phyloP scores from a whole-genome alignment of 78 protist species.

The Capsaspora owczarzaki region DNA sequence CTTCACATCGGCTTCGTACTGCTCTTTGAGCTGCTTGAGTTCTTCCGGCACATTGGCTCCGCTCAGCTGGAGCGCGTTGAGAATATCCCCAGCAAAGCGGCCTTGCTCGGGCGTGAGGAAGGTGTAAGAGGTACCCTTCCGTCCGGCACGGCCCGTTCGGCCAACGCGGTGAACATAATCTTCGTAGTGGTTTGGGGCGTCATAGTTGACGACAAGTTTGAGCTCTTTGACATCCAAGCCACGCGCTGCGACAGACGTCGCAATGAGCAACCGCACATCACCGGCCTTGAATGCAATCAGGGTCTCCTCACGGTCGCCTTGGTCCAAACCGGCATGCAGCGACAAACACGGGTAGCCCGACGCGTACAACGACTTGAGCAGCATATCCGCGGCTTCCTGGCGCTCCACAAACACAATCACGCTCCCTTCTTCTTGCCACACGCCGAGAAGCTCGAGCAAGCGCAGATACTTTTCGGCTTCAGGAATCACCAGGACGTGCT shows the following conservation, averaged over 20 bases:
- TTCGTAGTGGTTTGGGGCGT: constrained; percentile 85
- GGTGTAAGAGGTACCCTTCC: constrained; percentile 82
- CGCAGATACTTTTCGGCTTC: constrained; percentile 27
- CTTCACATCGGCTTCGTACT: constrained; percentile 1
- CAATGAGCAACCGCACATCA: constrained; percentile 65
- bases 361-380: constrained; percentile 36
- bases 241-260: constrained; percentile 95
- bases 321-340: constrained; percentile 94
- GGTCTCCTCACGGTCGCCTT: constrained; percentile 84
- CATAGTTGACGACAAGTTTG: constrained; percentile 85
- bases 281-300: constrained; percentile 73
- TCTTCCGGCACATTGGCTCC: constrained; percentile 33
- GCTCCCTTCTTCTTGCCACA: constrained; percentile 43
- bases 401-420: constrained; percentile 82
- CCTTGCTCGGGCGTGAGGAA: constrained; percentile 74
- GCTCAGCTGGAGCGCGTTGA: constrained; percentile 45
- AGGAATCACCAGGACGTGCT: constrained; percentile 72
- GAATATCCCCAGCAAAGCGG: constrained; percentile 44
- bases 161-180: constrained; percentile 97
- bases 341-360: constrained; percentile 56
- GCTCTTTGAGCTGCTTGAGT: constrained; percentile 16
- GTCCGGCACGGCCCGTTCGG: constrained; percentile 95
- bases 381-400: constrained; percentile 69
- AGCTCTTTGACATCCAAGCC: constrained; percentile 93
- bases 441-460: constrained; percentile 57